Evolutionary conservation across 768 basidiomycete genomes (phyloP).

Genomic region (Lentinula boryana): DNA sequence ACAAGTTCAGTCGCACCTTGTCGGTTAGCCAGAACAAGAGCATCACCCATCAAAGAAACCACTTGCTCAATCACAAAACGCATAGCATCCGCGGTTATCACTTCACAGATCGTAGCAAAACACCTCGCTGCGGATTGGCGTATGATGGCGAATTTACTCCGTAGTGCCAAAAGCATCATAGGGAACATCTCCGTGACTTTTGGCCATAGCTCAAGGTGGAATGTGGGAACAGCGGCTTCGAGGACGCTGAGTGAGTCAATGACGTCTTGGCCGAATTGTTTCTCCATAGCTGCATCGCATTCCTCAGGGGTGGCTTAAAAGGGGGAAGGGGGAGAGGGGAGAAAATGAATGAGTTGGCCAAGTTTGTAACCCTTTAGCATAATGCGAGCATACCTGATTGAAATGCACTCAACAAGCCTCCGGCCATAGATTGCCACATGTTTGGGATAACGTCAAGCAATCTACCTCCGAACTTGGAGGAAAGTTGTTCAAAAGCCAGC

Average conservation of each 20-base stretch:
- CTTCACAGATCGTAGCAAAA: constrained; percentile 82
- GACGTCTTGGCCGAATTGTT: constrained; percentile 79
- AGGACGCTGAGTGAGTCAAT: constrained; percentile 91
- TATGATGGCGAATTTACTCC: constrained; percentile 84
- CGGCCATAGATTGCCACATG: constrained; percentile 92
- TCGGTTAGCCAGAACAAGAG: constrained; percentile 63
- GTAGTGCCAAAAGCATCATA: constrained; percentile 67
- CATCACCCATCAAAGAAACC: constrained; percentile 78
- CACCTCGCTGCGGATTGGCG: constrained; percentile 83
- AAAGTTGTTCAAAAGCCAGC: constrained; percentile 75
- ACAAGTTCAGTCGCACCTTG: constrained; percentile 90
- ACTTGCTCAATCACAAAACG: constrained; percentile 81
- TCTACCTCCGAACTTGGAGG: constrained; percentile 63
- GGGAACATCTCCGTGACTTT: constrained; percentile 73
- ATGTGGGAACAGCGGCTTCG: constrained; percentile 70
- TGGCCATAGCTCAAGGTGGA: constrained; percentile 65
- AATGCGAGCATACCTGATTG: constrained; percentile 45
- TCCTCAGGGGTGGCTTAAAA: constrained; percentile 33
- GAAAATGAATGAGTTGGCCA: constrained; percentile 2
- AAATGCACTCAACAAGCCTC: constrained; percentile 66
- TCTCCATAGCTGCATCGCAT: constrained; percentile 62
- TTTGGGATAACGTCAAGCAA: constrained; percentile 81
- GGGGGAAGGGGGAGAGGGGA: no score
- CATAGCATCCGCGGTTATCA: constrained; percentile 85
- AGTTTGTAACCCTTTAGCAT: not conserved